Evolutionary conservation across 2,329 filamentous ascomycete genomes (phyloP).

Genomic region (Dryadomyces quercivorus): DNA sequence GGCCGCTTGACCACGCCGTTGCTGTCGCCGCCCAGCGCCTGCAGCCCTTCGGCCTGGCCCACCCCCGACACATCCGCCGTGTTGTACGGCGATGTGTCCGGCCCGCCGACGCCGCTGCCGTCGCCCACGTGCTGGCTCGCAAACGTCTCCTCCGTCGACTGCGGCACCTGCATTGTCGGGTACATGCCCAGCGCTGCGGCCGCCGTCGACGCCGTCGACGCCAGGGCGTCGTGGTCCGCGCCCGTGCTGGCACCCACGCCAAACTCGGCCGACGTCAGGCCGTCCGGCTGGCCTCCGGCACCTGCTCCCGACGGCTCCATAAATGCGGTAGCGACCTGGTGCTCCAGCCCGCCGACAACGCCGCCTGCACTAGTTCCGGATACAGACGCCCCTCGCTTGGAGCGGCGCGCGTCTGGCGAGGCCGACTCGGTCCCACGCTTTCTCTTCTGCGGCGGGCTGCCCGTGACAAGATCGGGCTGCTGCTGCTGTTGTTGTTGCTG

Average conservation of each 20-base stretch:
- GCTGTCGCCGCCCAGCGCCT: slow-evolving; percentile 12
- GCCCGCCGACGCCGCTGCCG: slow-evolving; percentile 16
- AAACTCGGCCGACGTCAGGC: slow-evolving; percentile 37
- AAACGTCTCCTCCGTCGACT: slow-evolving; percentile 47
- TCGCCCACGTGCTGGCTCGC: slow-evolving; percentile 30
- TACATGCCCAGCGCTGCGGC: slow-evolving; percentile 49
- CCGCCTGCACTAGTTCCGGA: slow-evolving; percentile 23
- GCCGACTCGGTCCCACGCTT: slow-evolving; percentile 38
- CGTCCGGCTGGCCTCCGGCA: slow-evolving; percentile 22
- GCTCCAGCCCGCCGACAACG: slow-evolving; percentile 7
- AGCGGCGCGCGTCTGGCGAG: slow-evolving; percentile 35
- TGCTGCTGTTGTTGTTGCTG: background rate
- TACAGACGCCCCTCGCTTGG: slow-evolving; percentile 35
- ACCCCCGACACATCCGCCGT: slow-evolving; percentile 23
- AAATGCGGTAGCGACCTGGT: slow-evolving; percentile 35
- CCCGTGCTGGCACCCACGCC: background rate
- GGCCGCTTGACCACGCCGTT: slow-evolving; percentile 11
- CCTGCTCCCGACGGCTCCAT: slow-evolving; percentile 41
- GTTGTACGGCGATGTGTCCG: slow-evolving; percentile 16
- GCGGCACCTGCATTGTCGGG: slow-evolving; percentile 45
- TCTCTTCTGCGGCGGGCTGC: slow-evolving; percentile 38
- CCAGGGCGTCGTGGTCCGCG: slow-evolving; percentile 36
- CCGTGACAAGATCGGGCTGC: slow-evolving; percentile 32
- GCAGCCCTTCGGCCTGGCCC: slow-evolving; percentile 14
- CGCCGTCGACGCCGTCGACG: slow-evolving; percentile 47